Conservation (phyloP, 352 stramenopile genomes). For the Phytophthora capsici region DNA sequence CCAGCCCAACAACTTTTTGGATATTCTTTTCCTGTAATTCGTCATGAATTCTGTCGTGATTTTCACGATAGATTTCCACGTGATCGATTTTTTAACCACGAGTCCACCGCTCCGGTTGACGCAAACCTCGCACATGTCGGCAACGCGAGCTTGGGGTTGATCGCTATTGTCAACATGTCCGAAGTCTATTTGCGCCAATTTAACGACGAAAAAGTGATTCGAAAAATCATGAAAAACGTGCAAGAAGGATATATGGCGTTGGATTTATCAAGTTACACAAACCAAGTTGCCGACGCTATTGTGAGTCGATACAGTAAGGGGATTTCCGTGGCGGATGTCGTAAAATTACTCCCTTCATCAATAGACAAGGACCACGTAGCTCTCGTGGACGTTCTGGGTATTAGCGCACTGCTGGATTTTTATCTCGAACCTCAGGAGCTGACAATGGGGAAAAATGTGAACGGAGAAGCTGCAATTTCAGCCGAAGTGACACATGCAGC, state of each 20-base stretch:
- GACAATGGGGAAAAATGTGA: constrained; percentile 47
- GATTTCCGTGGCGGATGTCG: constrained; percentile 30
- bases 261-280: constrained; percentile 24
- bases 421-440: constrained; percentile 41
- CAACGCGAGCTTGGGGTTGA: constrained; percentile 26
- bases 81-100: constrained; percentile 32
- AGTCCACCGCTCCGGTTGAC: constrained; percentile 10
- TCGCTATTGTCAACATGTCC: constrained; percentile 34
- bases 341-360: constrained; percentile 30
- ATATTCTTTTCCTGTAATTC: constrained; percentile 32
- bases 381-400: constrained; percentile 38
- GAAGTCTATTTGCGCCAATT: constrained; percentile 41
- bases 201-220: constrained; percentile 33
- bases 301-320: constrained; percentile 34
- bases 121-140: constrained; percentile 34
- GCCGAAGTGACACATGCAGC: constrained; percentile 46
- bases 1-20: constrained; percentile 26
- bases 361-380: constrained; percentile 32
- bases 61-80: constrained; percentile 28
- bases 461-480: constrained; percentile 42
- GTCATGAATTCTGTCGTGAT: constrained; percentile 34
- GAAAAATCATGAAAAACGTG: constrained; percentile 50
- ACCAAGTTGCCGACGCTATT: constrained; percentile 33
- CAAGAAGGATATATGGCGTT: constrained; percentile 37
- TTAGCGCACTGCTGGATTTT: constrained; percentile 28